Evolutionary conservation across 2,329 filamentous ascomycete species (phyloP).

Genomic region (Fusarium sp.): DNA sequence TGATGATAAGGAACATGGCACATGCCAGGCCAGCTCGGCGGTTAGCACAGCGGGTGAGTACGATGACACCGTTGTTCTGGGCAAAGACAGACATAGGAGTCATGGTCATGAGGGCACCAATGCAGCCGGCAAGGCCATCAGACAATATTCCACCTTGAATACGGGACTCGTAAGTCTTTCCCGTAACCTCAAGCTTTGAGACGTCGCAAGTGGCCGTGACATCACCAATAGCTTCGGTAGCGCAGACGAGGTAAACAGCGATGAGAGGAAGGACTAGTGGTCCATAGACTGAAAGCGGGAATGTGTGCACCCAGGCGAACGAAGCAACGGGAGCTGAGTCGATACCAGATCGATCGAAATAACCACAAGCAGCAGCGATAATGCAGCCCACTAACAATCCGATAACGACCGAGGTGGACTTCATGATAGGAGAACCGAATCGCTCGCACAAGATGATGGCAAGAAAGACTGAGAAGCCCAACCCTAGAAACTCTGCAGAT

Average conservation of each 20-base stretch:
- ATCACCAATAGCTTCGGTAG: constrained; percentile 84
- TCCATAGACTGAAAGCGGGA: constrained; percentile 77
- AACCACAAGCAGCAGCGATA: constrained; percentile 81
- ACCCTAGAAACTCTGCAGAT: constrained; percentile 79
- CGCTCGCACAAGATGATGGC: constrained; percentile 85
- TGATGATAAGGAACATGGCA: constrained; percentile 81
- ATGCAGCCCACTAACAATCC: constrained; percentile 82
- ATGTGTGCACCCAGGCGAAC: constrained; percentile 85
- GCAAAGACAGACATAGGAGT: constrained; percentile 85
- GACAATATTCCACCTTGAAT: constrained; percentile 85
- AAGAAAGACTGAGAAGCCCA: constrained; percentile 84
- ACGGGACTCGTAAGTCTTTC: constrained; percentile 77
- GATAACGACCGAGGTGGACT: constrained; percentile 80
- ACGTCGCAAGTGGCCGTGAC: constrained; percentile 87
- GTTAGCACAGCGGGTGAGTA: constrained; percentile 84
- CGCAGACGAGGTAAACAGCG: constrained; percentile 77
- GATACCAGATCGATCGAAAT: constrained; percentile 81
- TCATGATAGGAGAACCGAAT: constrained; percentile 87
- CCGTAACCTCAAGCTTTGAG: constrained; percentile 79
- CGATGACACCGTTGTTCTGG: constrained; percentile 88
- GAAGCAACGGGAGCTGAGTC: constrained; percentile 77
- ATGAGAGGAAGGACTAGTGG: constrained; percentile 80
- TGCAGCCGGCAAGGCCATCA: constrained; percentile 80
- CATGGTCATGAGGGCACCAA: constrained; percentile 82
- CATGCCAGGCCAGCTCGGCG: constrained; percentile 83